phyloP scores from a whole-genome alignment of 768 basidiomycete species.

The Inosperma sp. region DNA sequence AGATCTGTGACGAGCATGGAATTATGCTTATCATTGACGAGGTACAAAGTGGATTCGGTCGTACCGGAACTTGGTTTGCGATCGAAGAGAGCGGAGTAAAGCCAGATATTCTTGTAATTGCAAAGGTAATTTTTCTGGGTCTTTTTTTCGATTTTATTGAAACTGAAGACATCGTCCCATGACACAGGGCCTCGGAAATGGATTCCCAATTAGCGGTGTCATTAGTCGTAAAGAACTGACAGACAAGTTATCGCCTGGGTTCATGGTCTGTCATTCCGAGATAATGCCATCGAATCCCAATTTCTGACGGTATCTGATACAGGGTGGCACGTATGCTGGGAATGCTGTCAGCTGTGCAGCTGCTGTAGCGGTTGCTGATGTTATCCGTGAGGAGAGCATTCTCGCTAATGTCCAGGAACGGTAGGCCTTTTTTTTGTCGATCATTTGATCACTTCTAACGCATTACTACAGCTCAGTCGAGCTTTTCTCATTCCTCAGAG shows the following conservation, averaged over 20 bases:
- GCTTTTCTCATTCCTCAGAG: constrained; percentile 57
- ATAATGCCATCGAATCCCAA: not conserved
- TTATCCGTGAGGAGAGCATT: constrained; percentile 74
- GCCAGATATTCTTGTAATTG: constrained; percentile 86
- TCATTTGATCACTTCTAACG: not conserved
- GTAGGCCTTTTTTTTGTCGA: constrained; percentile 30
- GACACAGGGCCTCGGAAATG: constrained; percentile 74
- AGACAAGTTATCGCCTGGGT: constrained; percentile 73
- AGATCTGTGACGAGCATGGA: constrained; percentile 81
- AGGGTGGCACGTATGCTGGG: constrained; percentile 90
- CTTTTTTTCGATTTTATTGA: not conserved
- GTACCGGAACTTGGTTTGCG: constrained; percentile 81
- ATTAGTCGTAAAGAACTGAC: constrained; percentile 77
- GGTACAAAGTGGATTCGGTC: constrained; percentile 86
- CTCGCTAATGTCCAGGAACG: constrained; percentile 74
- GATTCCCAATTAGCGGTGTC: constrained; percentile 89
- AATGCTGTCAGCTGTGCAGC: constrained; percentile 93
- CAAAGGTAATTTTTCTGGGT: constrained; percentile 53
- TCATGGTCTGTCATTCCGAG: constrained; percentile 57
- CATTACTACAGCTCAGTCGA: constrained; percentile 54
- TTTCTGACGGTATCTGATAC: constrained; percentile 4
- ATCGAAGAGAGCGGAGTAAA: constrained; percentile 78
- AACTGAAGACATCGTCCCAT: not conserved
- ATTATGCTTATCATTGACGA: constrained; percentile 85
- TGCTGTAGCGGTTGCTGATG: constrained; percentile 75